Evolutionary conservation across 345 rosid species (phyloP).

Genomic region (Pistacia integerrima): DNA sequence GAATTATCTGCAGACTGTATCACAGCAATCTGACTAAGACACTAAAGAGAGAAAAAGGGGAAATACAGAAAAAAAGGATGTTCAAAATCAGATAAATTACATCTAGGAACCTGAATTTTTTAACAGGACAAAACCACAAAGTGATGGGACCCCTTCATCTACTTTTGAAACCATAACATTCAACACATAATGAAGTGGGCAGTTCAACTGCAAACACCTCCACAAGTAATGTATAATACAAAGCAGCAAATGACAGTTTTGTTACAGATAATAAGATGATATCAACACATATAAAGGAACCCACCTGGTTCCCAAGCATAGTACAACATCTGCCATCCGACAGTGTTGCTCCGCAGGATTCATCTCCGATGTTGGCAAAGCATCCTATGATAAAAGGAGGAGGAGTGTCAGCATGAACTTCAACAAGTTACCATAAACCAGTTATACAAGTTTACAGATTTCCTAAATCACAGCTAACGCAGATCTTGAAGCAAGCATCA

Average conservation of each 20-base stretch:
- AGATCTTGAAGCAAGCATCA: neutral
- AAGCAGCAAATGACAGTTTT: neutral
- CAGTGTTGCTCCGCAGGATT: constrained; percentile 45
- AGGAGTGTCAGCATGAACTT: neutral
- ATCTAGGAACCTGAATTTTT: neutral
- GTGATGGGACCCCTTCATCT: neutral
- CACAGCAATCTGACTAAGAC: neutral
- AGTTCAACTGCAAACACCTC: neutral
- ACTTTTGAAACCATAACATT: neutral
- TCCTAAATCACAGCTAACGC: neutral
- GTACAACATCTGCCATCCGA: constrained; percentile 41
- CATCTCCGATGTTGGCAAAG: constrained; percentile 41
- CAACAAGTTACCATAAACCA: neutral
- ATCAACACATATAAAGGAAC: constrained; percentile 3
- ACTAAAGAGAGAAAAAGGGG: neutral
- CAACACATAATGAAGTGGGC: neutral
- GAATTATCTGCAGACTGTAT: constrained; percentile 46
- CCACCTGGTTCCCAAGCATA: constrained; percentile 49
- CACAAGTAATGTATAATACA: neutral
- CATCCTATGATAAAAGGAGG: constrained; percentile 29
- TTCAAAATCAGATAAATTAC: neutral
- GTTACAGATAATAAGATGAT: neutral
- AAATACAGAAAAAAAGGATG: neutral
- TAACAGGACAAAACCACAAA: neutral
- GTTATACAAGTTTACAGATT: neutral